Evolutionary conservation across 1,284 basidiomycete genomes (phyloP), one percentile per base, ranked within the genome.

Genomic region (Ceratorhiza oryzae-sativae): DNA sequence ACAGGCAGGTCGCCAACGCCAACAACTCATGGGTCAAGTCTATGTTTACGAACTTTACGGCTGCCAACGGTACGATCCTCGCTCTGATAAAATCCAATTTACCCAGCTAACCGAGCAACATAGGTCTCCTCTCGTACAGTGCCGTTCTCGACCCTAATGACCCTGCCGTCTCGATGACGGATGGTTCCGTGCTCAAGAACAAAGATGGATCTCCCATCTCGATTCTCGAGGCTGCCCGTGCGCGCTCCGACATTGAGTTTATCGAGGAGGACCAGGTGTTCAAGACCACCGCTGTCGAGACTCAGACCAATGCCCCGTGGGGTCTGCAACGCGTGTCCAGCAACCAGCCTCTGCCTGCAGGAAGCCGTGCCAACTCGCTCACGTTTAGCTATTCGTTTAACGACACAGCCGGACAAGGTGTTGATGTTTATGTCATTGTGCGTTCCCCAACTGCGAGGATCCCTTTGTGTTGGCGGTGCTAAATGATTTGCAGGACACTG

Each of bases 391-490:
- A 74, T 49, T 55, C 20, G 3, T 71, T 62, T 59, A 36, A 71
- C 51, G 58, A 61, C 36, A 65, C 63, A 13, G 73, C 73, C 25
- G 73, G 73, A 8, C 41, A 53, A 36, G 72, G 68, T n/a, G 67
- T 74, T n/a, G 73, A 74, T 36, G 73, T 74, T 25, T 74, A 74
- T 34, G 67, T 74, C 9, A 32, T 74, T 32, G 62, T 67, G 27
- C 5, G 62, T 45, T n/a, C 15, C 30, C 5, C 25, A 5, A 9
- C 20, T 27, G 13, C 3, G 48, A 51, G 20, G 3, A 8, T 49
- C 30, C 18, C 12, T 41, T 41, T 67, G 36, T 53, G 48, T 36
- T 4, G 10, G 12, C 36, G 25, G 20, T 60, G 2, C 42, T 27
- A 25, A 23, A 12, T 67, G 12, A 23, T 18, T 8, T 9, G 20